Base-by-base conservation (phyloP, 345 rosid species). In the Euphorbia peplus region DNA sequence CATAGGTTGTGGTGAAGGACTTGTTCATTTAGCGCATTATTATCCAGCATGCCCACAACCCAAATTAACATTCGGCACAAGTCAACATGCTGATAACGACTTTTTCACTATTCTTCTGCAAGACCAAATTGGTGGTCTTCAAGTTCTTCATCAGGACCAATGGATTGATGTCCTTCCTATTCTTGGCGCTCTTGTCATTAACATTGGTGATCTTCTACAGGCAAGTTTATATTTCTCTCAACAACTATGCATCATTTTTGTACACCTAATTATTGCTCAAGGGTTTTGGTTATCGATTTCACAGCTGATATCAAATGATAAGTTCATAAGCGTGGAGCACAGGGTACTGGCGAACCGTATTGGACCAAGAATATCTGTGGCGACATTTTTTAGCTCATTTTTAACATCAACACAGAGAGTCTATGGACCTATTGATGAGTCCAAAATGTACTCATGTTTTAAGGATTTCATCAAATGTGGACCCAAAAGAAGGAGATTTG, bases 281-380 rank as follows among this genome's bases (percentile, higher is more conserved):
- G n/a, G n/a, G n/a, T n/a, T n/a, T n/a, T n/a, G n/a, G n/a, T n/a
- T n/a, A n/a, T 25, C 18, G 10, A 6, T 25, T 37, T 67, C 11
- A 44, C 74, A 75, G 79, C 68, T 75, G 13, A 70, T 70, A 15
- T 64, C 75, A 22, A 70, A 75, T 10, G 79, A 75, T 63, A 68
- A 47, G n/a, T 74, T 74, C 16, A 32, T 39, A 44, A 74, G 73
- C 25, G 56, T 54, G 32, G 63, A 73, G 12, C 77, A 73, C 10
- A 61, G 77, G 22, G 75, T 72, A 9, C 14, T 56, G 69, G 53
- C 70, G 39, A 73, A 42, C 37, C 11, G 10, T 37, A 30, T 9
- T 3, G 76, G 57, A 37, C 37, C 37, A 32, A 66, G 72, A 51
- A 25, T 67, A 19, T 67, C 76, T 0, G 60, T 73, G 58, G 67